Conservation (phyloP, 2,329 filamentous ascomycete genomes). For the Passalora sequoiae region DNA sequence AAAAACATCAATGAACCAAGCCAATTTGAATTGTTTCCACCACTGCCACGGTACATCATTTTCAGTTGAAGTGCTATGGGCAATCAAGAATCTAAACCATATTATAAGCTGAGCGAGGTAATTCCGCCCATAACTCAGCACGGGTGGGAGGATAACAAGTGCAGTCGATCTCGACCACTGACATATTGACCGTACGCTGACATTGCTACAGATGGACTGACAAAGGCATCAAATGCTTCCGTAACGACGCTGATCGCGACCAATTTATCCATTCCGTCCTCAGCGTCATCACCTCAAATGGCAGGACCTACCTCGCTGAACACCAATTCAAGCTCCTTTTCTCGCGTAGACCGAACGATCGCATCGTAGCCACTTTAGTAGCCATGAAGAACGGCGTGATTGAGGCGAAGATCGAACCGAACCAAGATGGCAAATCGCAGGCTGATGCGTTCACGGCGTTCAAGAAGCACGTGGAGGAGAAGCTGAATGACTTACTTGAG, state of each 20-base stretch:
- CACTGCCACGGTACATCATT: too few species aligned
- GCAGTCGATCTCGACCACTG: too few species aligned
- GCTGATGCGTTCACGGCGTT: conserved; percentile 23
- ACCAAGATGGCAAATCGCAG: conserved; percentile 18
- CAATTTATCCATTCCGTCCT: conserved; percentile 14
- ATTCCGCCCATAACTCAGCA: too few species aligned
- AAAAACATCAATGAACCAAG: too few species aligned
- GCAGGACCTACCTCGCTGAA: conserved; percentile 4
- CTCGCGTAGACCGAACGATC: conserved; percentile 18
- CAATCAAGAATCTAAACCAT: too few species aligned
- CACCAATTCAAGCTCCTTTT: conserved; percentile 26
- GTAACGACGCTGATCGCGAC: conserved; percentile 1
- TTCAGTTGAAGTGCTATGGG: too few species aligned
- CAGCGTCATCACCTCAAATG: conserved; percentile 19
- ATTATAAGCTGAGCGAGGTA: too few species aligned
- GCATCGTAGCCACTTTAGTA: conserved; percentile 23
- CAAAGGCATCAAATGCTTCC: not conserved
- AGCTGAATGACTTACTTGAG: conserved; percentile 15
- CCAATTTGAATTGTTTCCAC: too few species aligned
- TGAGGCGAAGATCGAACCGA: conserved; percentile 23
- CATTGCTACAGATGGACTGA: not conserved
- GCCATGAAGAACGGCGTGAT: conserved; percentile 20
- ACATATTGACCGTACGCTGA: too few species aligned
- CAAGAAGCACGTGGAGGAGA: conserved; percentile 23
- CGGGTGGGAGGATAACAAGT: too few species aligned